A percentile compares a stretch with the other conserved stretches of the same genome.
Conservation (phyloP, 2,329 filamentous ascomycete species). For the Curvularia sp. region DNA sequence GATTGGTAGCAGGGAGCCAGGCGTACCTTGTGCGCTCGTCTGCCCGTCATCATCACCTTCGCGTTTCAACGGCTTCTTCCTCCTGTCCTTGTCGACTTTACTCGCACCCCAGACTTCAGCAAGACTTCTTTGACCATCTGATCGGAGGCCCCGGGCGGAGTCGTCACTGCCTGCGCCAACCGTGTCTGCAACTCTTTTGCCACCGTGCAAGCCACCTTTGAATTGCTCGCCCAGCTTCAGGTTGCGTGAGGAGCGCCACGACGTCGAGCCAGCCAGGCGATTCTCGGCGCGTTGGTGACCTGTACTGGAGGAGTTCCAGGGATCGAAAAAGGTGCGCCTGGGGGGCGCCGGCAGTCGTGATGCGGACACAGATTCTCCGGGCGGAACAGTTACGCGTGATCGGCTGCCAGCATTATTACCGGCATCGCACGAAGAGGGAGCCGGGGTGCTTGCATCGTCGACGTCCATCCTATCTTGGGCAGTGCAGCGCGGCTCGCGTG, state of each 20-base stretch:
- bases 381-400: slow-evolving; percentile 25
- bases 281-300: slow-evolving; percentile 82
- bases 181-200: slow-evolving; percentile 67
- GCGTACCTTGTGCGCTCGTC: background rate
- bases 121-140: slow-evolving; percentile 52
- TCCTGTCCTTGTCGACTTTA: slow-evolving; percentile 24
- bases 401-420: slow-evolving; percentile 26
- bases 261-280: slow-evolving; percentile 64
- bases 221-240: slow-evolving; percentile 76
- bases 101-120: slow-evolving; percentile 36
- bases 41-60: background rate
- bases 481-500: slow-evolving; percentile 12
- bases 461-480: slow-evolving; percentile 18
- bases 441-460: slow-evolving; percentile 14
- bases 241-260: slow-evolving; percentile 75
- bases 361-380: slow-evolving; percentile 15
- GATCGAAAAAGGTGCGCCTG: slow-evolving; percentile 60
- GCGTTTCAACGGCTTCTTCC: slow-evolving; percentile 9
- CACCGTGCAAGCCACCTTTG: slow-evolving; percentile 61
- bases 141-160: slow-evolving; percentile 58
- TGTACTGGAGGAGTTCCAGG: slow-evolving; percentile 75
- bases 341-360: slow-evolving; percentile 20
- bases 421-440: slow-evolving; percentile 16
- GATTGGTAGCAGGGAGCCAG: background rate
- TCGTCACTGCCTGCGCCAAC: slow-evolving; percentile 69